Conservation (phyloP, 768 basidiomycete genomes). For the Candolleomyces efflorescens region DNA sequence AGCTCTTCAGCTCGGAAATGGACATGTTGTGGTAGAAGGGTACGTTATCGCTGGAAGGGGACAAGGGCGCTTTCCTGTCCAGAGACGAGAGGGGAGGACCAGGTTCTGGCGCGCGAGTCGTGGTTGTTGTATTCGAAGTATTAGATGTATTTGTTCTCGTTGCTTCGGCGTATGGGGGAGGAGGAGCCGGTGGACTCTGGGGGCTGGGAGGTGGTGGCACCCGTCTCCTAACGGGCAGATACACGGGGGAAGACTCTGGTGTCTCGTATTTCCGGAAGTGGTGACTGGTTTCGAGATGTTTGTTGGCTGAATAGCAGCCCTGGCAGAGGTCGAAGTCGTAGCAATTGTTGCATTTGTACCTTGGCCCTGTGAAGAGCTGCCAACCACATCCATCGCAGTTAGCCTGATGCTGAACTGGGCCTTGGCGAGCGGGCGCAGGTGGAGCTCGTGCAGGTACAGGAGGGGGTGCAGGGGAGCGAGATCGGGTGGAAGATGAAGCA, state of each 20-base stretch:
- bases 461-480: background rate
- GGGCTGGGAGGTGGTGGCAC: background rate
- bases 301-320: conserved; percentile 9
- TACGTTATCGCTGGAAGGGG: background rate
- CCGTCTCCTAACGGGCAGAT: background rate
- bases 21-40: conserved; percentile 16
- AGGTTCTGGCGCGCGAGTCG: background rate
- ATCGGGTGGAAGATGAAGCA: background rate
- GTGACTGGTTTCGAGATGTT: background rate
- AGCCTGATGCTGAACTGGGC: conserved; percentile 8
- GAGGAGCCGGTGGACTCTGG: background rate
- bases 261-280: background rate
- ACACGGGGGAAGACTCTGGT: conserved; percentile 2
- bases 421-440: no score
- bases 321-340: conserved; percentile 17
- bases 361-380: conserved; percentile 10
- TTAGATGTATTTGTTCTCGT: background rate
- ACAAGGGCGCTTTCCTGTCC: background rate
- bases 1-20: conserved; percentile 14
- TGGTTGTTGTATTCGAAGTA: conserved; percentile 1
- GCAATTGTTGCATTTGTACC: conserved; percentile 15
- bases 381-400: conserved; percentile 16
- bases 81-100: background rate
- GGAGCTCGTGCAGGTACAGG: background rate
- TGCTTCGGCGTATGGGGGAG: conserved; percentile 3